Percentiles rank a stretch among this genome's conserved stretches.
Conservation (phyloP, 202 grass and related monocot genomes). For the Cymbopogon flexuosus region DNA sequence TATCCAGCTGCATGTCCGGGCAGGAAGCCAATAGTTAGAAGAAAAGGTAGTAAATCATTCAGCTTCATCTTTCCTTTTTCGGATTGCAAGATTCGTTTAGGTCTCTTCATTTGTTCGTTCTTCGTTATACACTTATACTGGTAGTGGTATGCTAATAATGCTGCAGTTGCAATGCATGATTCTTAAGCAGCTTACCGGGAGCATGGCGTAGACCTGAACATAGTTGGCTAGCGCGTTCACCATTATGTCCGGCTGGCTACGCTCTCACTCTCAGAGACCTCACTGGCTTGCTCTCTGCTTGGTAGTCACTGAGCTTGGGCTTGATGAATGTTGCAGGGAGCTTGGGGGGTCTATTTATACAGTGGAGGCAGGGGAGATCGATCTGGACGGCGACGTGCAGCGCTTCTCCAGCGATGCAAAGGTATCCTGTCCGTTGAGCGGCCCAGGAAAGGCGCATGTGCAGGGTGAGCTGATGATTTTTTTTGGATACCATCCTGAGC, state of each 20-base stretch:
- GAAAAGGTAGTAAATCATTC: not conserved
- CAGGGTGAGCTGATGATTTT: not conserved
- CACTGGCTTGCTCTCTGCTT: slow-evolving; percentile 3
- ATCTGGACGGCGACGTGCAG: not conserved
- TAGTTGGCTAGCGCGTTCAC: slow-evolving; percentile 66
- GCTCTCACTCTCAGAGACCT: not conserved
- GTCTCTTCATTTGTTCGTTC: not conserved
- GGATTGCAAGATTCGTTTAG: not conserved
- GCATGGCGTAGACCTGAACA: slow-evolving; percentile 81
- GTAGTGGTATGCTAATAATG: not conserved
- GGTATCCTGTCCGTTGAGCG: not conserved
- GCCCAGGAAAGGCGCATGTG: not conserved
- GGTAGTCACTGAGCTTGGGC: slow-evolving; percentile 17
- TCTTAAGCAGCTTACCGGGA: slow-evolving; percentile 61
- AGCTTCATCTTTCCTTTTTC: not conserved
- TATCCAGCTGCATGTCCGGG: slow-evolving; percentile 42
- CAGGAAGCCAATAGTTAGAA: not conserved
- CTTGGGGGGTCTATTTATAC: slow-evolving; percentile 39
- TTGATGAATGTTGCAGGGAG: slow-evolving; percentile 29
- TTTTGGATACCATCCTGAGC: not conserved
- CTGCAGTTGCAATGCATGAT: not conserved
- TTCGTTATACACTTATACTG: too few species aligned
- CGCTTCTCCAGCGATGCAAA: not conserved
- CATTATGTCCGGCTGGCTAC: slow-evolving; percentile 20
- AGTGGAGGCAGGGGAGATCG: not conserved